phyloP scores from a whole-genome alignment of 805 yeast genomes.

The Ogataea pignaliae region DNA sequence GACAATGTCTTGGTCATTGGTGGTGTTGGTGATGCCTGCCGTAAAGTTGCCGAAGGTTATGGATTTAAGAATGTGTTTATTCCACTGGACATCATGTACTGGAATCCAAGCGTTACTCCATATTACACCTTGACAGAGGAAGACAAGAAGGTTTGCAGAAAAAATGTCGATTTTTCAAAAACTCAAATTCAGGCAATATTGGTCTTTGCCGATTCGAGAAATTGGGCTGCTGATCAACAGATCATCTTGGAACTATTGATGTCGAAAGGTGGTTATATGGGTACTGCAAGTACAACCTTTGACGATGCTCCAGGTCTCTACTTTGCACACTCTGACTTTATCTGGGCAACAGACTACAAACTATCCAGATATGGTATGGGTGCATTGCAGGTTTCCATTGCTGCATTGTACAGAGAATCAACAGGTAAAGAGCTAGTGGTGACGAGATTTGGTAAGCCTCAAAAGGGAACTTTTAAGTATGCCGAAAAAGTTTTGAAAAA shows the following conservation, averaged over 20 bases:
- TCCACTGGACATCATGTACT: conserved; percentile 76
- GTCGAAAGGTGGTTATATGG: conserved; percentile 78
- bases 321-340: conserved; percentile 89
- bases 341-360: conserved; percentile 87
- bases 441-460: conserved; percentile 86
- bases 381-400: conserved; percentile 83
- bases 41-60: conserved; percentile 76
- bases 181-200: conserved; percentile 72
- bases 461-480: conserved; percentile 77
- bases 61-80: conserved; percentile 82
- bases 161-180: conserved; percentile 62
- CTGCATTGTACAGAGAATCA: conserved; percentile 78
- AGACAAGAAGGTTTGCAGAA: conserved; percentile 50
- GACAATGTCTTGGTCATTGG: conserved; percentile 82
- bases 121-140: conserved; percentile 76
- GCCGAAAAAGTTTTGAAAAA: conserved; percentile 71
- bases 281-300: conserved; percentile 64
- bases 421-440: conserved; percentile 79
- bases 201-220: conserved; percentile 88
- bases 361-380: conserved; percentile 91
- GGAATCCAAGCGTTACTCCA: conserved; percentile 85
- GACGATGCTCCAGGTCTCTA: conserved; percentile 79
- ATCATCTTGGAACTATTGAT: conserved; percentile 76
- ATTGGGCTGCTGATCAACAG: conserved; percentile 93
- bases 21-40: conserved; percentile 80